Percentiles rank a stretch among this genome's conserved stretches.
Evolutionary conservation across 139 green algal genomes (phyloP).

Genomic region (Picochlorum costavermella): DNA sequence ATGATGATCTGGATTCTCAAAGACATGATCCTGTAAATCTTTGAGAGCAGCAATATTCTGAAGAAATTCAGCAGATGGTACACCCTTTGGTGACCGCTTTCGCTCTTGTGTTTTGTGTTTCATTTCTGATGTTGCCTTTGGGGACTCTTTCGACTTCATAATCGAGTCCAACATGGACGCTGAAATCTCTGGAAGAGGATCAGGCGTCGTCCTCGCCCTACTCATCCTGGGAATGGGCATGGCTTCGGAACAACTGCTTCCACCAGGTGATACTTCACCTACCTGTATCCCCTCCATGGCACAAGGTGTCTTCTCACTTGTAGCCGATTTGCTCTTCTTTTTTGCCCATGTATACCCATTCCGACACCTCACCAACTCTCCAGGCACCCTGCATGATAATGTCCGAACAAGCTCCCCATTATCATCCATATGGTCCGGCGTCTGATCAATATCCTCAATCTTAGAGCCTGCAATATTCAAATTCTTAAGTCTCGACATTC

Average conservation of each 20-base stretch:
- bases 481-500: too few relatives aligned
- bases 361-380: too few relatives aligned
- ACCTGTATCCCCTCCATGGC: too few relatives aligned
- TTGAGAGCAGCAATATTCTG: constrained; percentile 3
- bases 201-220: constrained; percentile 1
- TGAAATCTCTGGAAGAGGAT: constrained; percentile 3
- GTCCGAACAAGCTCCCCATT: too few relatives aligned
- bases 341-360: too few relatives aligned
- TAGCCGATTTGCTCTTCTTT: too few relatives aligned
- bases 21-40: background rate
- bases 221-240: constrained; percentile 4
- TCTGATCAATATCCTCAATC: too few relatives aligned
- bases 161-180: background rate
- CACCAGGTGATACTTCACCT: background rate
- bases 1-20: background rate
- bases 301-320: too few relatives aligned
- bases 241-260: background rate
- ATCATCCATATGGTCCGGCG: too few relatives aligned
- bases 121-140: background rate
- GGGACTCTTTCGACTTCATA: background rate
- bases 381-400: too few relatives aligned
- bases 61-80: background rate
- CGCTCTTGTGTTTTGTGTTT: background rate
- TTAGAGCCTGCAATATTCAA: too few relatives aligned
- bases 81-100: background rate